phyloP scores from a whole-genome alignment of 2,329 filamentous ascomycete species.

The Fusarium bactridioides region DNA sequence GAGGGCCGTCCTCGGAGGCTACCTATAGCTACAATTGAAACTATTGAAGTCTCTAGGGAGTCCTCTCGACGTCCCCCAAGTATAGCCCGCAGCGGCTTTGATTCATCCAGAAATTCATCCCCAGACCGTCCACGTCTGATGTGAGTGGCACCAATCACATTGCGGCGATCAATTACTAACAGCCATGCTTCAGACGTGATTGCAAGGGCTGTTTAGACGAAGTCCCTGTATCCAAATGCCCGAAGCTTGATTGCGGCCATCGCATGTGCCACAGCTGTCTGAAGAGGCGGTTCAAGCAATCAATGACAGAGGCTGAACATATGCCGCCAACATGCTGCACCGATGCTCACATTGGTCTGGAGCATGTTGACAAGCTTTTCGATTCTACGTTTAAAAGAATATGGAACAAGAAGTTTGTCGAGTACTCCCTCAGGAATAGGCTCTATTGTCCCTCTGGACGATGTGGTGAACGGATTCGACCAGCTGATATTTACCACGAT shows the following conservation, averaged over 20 bases:
- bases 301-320: constrained; percentile 76
- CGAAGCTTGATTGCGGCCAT: constrained; percentile 79
- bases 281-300: constrained; percentile 76
- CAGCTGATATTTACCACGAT: constrained; percentile 69
- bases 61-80: constrained; percentile 40
- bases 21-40: constrained; percentile 15
- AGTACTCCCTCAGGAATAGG: constrained; percentile 76
- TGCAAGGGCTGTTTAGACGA: constrained; percentile 80
- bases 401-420: constrained; percentile 83
- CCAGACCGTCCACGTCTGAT: constrained; percentile 38
- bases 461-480: constrained; percentile 84
- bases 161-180: constrained; percentile 13
- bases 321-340: constrained; percentile 90
- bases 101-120: constrained; percentile 39
- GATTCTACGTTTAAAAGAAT: constrained; percentile 75
- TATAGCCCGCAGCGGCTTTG: constrained; percentile 42
- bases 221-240: constrained; percentile 67
- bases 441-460: constrained; percentile 77
- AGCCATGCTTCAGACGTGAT: constrained; percentile 61
- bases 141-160: constrained; percentile 27
- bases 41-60: constrained; percentile 35
- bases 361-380: constrained; percentile 79
- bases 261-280: constrained; percentile 83
- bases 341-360: constrained; percentile 74
- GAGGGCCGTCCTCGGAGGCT: constrained; percentile 37